These are phyloP conservation scores for Oenanthe javanica DNA, from an alignment of 140 eudicot species.

Conservation along the genomic window DNA sequence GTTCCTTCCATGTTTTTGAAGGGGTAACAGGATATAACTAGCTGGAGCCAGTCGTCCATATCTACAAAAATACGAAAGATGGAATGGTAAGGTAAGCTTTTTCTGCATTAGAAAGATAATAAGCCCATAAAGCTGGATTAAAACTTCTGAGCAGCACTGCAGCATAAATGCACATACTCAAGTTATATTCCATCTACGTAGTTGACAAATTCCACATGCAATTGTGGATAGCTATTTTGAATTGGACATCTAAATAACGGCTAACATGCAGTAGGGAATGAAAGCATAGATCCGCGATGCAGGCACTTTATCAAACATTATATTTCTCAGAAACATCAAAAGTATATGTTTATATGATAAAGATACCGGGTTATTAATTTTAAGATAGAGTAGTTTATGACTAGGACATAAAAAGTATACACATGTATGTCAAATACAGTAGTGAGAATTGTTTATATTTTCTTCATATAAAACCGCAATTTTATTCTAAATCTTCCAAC, in stretches of 20 bases:
- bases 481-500: not conserved
- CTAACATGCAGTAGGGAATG: not conserved
- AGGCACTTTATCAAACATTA: not conserved
- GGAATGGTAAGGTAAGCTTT: not conserved
- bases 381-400: not conserved
- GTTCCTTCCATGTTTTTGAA: slow-evolving; percentile 27
- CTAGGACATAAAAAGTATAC: not conserved
- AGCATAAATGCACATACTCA: not conserved
- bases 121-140: not conserved
- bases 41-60: slow-evolving; percentile 73
- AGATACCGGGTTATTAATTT: not conserved
- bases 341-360: not conserved
- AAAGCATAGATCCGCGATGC: not conserved
- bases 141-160: not conserved
- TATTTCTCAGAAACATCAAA: not conserved
- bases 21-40: slow-evolving; percentile 82
- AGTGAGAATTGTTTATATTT: not conserved
- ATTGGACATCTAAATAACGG: not conserved
- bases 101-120: too few relatives aligned
- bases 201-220: not conserved
- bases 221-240: not conserved
- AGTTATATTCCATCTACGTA: not conserved
- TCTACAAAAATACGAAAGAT: slow-evolving; percentile 30
- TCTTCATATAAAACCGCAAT: not conserved
- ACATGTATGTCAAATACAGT: not conserved